A percentile compares a stretch with the other conserved stretches of the same genome.
These are phyloP conservation scores for Halophytophthora polymorphica DNA, from an alignment of 352 stramenopile species.

Conservation along the genomic window DNA sequence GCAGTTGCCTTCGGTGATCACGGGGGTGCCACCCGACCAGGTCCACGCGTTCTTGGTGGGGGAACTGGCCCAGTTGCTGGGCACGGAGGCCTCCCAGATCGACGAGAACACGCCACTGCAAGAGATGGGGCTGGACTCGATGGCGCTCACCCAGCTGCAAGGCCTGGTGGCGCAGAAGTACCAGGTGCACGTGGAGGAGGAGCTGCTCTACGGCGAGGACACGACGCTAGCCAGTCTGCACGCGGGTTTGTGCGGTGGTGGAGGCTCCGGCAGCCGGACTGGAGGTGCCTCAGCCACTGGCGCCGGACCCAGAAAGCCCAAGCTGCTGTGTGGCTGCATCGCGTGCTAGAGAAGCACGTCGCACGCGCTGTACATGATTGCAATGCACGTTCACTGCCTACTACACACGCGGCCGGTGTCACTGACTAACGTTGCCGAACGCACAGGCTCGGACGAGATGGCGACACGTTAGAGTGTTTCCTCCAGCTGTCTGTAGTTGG, in stretches of 20 bases:
- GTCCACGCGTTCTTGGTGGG: constrained; percentile 56
- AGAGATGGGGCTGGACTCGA: constrained; percentile 90
- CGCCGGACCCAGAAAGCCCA: constrained; percentile 32
- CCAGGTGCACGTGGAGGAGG: constrained; percentile 88
- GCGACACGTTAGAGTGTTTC: no score
- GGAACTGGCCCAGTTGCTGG: constrained; percentile 60
- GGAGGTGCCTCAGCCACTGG: constrained; percentile 10
- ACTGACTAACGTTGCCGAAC: no score
- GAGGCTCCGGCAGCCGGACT: constrained; percentile 21
- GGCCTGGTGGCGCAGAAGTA: constrained; percentile 90
- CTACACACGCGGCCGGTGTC: no score
- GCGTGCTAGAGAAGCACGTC: constrained; percentile 66
- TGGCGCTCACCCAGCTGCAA: constrained; percentile 94
- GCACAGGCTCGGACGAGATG: no score
- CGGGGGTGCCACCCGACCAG: constrained; percentile 41
- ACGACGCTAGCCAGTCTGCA: constrained; percentile 87
- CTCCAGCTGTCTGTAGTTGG: constrained; percentile 13
- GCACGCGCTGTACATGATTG: no score
- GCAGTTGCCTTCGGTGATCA: constrained; percentile 50
- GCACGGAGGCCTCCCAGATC: constrained; percentile 46
- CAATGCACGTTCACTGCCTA: no score
- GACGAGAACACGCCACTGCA: constrained; percentile 58
- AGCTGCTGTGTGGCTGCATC: constrained; percentile 74
- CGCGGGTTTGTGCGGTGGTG: constrained; percentile 41
- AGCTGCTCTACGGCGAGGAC: constrained; percentile 90